These are phyloP conservation scores for Fragaria vesca DNA, from an alignment of 306 rosid genomes.

Conservation along the genomic window DNA sequence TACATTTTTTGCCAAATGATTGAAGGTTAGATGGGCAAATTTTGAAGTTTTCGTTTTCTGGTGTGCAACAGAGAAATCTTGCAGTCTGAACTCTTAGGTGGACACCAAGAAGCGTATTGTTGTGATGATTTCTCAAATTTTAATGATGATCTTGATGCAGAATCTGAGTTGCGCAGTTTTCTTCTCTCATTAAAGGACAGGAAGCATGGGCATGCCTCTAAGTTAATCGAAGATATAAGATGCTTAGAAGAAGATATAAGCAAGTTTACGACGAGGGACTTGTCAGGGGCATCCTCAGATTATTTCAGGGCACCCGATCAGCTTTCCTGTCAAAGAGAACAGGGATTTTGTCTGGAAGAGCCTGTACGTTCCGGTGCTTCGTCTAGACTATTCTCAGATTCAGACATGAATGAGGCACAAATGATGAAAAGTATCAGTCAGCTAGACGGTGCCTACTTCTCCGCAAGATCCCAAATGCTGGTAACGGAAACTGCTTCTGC, in stretches of 20 bases:
- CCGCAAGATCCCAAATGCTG: conserved; percentile 55
- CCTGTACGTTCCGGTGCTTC: conserved; percentile 30
- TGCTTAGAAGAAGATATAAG: conserved; percentile 65
- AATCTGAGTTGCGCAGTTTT: conserved; percentile 57
- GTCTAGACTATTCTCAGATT: conserved; percentile 29
- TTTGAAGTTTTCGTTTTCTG: conserved; percentile 26
- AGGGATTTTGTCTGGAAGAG: conserved; percentile 21
- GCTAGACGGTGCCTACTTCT: conserved; percentile 61
- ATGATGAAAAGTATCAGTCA: conserved; percentile 47
- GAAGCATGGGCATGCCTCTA: conserved; percentile 53
- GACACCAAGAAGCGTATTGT: conserved; percentile 37
- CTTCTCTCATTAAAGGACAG: conserved; percentile 42
- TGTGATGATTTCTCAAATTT: conserved; percentile 44
- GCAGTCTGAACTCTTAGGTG: conserved; percentile 57
- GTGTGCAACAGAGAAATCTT: conserved; percentile 62
- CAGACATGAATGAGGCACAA: conserved; percentile 35
- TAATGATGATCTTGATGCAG: conserved; percentile 46
- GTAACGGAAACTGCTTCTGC: conserved; percentile 31
- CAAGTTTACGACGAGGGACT: conserved; percentile 45
- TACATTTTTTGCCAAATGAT: background rate
- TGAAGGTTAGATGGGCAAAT: background rate
- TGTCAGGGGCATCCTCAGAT: conserved; percentile 31
- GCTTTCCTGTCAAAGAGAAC: conserved; percentile 17
- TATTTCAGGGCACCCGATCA: conserved; percentile 26
- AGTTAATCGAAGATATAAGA: conserved; percentile 51